Base-by-base conservation (phyloP, 768 basidiomycete species). In the Serendipita vermifera region DNA sequence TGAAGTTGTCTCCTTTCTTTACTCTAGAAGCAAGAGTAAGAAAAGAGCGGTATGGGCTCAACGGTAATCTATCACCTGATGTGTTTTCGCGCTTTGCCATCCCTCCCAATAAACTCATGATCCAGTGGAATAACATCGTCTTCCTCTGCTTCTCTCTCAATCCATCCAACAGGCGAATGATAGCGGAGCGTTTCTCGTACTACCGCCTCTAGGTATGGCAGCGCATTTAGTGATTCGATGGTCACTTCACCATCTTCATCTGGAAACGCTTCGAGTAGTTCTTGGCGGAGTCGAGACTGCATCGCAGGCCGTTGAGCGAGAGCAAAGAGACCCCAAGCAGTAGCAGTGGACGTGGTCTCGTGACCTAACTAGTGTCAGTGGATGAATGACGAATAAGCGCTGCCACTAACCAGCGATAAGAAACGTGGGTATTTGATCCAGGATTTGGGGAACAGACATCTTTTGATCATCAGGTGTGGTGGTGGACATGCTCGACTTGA, bases 51-150 rank as follows among this genome's bases (percentile, higher is more conserved):
- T n/a, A n/a, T n/a, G n/a, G n/a, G n/a, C n/a, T n/a, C n/a, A n/a
- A n/a, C n/a, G n/a, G n/a, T n/a, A n/a, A n/a, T n/a, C n/a, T n/a
- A n/a, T n/a, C 41, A 57, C 56, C 39, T 6, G 9, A 57, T 48
- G 26, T 24, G 27, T 13, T 57, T 33, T 6, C 43, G 17, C 29
- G 39, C 17, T 4, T 57, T 57, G n/a, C 56, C 56, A 38, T 57
- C n/a, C 14, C 32, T 46, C 22, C 51, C 56, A 3, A 57, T 9
- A 27, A 48, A 35, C 24, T 80, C 78, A 56, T 67, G 72, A 4
- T 78, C 75, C 33, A 86, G 72, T 0, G 84, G 80, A 20, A 86
- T 63, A 27, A 80, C 64, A 55, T 81, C 77, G 60, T 85, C 81
- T 20, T 68, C 64, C 1, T 65, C 69, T 0, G 80, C 71, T 55